Conservation (phyloP, 192 early-diverging fungal genomes). For the Ambispora gerdemannii region DNA sequence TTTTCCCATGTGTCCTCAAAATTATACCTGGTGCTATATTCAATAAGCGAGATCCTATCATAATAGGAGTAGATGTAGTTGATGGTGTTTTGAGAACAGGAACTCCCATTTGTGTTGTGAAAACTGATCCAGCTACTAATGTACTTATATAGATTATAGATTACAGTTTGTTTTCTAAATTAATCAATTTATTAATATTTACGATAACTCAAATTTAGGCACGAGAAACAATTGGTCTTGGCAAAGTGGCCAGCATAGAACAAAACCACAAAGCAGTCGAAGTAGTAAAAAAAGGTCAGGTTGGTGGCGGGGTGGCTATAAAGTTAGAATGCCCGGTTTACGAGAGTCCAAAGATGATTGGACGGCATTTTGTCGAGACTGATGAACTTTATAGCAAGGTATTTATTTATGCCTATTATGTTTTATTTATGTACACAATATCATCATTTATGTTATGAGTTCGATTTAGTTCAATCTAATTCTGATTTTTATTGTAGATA, state of each 20-base stretch:
- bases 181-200: no score
- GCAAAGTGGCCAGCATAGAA: slow-evolving; percentile 90
- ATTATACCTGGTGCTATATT: slow-evolving; percentile 90
- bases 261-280: slow-evolving; percentile 85
- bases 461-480: neutral
- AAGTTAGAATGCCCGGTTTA: slow-evolving; percentile 84
- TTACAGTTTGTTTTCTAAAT: no score
- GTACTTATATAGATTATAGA: neutral
- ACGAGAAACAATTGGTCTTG: slow-evolving; percentile 69
- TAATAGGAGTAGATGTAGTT: slow-evolving; percentile 92
- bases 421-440: slow-evolving; percentile 15
- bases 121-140: slow-evolving; percentile 66
- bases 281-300: slow-evolving; percentile 75
- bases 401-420: slow-evolving; percentile 2
- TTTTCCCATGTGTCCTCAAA: slow-evolving; percentile 93
- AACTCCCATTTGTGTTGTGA: slow-evolving; percentile 89
- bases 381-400: slow-evolving; percentile 71
- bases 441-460: neutral
- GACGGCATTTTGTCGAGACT: slow-evolving; percentile 85
- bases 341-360: slow-evolving; percentile 85
- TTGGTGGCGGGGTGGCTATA: slow-evolving; percentile 84
- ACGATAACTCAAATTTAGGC: slow-evolving; percentile 42
- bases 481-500: slow-evolving; percentile 53
- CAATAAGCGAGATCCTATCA: slow-evolving; percentile 92
- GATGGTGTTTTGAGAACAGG: slow-evolving; percentile 86